phyloP scores from a whole-genome alignment of 306 rosid species.

The Prunus padus region DNA sequence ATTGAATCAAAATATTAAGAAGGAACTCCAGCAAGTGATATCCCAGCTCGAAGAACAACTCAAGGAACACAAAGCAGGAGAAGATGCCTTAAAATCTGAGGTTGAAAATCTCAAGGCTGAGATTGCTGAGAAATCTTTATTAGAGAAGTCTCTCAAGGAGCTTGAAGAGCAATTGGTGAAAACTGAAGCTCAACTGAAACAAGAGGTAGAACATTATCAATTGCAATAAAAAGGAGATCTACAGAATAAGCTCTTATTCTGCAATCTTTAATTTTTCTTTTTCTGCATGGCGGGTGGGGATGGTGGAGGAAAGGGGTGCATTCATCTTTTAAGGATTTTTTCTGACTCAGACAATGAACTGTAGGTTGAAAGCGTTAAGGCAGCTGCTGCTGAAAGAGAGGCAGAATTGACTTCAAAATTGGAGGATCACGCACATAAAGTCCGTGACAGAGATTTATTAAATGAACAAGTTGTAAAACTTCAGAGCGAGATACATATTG shows the following conservation, averaged over 20 bases:
- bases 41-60: slow-evolving; percentile 63
- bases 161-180: slow-evolving; percentile 55
- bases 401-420: slow-evolving; percentile 56
- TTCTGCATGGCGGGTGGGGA: not conserved
- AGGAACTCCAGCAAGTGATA: slow-evolving; percentile 65
- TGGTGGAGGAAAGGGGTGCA: not conserved
- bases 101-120: slow-evolving; percentile 61
- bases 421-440: slow-evolving; percentile 51
- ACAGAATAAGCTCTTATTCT: not conserved
- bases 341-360: slow-evolving; percentile 28
- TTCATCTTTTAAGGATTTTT: not conserved
- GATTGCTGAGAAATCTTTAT: slow-evolving; percentile 53
- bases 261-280: not conserved
- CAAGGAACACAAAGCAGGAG: slow-evolving; percentile 60
- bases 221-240: slow-evolving; percentile 1
- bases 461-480: slow-evolving; percentile 60
- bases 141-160: slow-evolving; percentile 58
- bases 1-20: slow-evolving; percentile 60
- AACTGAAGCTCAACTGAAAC: slow-evolving; percentile 59
- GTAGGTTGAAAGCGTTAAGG: slow-evolving; percentile 61
- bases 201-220: slow-evolving; percentile 56
- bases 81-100: slow-evolving; percentile 56
- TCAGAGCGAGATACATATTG: slow-evolving; percentile 64
- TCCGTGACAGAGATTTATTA: slow-evolving; percentile 50
- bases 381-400: slow-evolving; percentile 61